Base-by-base conservation (phyloP, 768 basidiomycete genomes). In the Pleurotus platypus region DNA sequence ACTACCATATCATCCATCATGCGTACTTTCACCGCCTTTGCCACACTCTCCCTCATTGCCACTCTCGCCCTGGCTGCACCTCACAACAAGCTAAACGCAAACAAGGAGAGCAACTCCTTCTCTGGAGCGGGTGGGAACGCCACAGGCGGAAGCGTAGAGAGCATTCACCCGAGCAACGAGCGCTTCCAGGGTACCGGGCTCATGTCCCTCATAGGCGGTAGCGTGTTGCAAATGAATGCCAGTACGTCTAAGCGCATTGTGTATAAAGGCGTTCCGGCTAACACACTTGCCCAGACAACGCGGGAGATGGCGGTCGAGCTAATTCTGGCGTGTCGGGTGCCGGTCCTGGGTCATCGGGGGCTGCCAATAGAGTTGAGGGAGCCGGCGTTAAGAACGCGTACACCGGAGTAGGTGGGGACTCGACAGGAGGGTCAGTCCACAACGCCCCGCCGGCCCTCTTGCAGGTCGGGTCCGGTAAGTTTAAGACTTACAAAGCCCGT, bases 91-190 rank as follows among this genome's bases (percentile, higher is more conserved):
- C 5, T 4, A 12, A 24, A 3, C 16, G 56, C 71, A 15, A 65
- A 26, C 57, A 58, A 46, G 56, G 61, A 38, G 49, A 74, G 69
- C 66, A 58, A 67, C 26, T 64, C 71, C 12, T 69, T 69, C 46
- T 61, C 59, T 30, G 67, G 67, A 48, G 55, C 59, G 20, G 75
- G 72, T 13, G 72, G 74, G 20, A 50, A 63, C 13, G 68, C 72
- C 18, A 26, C 58, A 6, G 78, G 76, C 16, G 79, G 78, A 4
- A 64, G 67, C 4, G 70, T 73, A n/a, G 27, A n/a, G 22, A n/a
- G 18, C 15, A 24, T 2, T 20, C 57, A 62, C 6, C 12, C 42
- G 20, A 43, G 42, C 13, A 15, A 13, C 42, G 42, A 20, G 15
- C 30, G 30, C 30, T 30, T 30, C 30, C 55, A 56, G 11, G 39